phyloP scores from a whole-genome alignment of 2,329 filamentous ascomycete species.

The Fusarium nygamai region DNA sequence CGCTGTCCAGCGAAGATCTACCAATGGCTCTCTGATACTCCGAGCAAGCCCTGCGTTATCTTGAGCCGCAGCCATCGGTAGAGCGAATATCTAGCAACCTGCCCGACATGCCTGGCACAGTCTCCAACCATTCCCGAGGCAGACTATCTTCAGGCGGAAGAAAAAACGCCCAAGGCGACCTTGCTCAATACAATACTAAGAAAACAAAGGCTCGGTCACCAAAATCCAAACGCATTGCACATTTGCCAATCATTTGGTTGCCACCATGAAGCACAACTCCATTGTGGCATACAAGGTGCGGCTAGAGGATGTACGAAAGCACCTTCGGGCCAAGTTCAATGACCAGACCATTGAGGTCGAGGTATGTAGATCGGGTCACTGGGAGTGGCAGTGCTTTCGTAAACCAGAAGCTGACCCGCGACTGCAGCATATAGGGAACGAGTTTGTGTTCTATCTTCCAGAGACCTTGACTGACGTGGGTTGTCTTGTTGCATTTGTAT shows the following conservation, averaged over 20 bases:
- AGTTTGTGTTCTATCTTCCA: slow-evolving; percentile 3
- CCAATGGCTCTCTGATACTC: neutral
- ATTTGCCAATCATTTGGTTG: neutral
- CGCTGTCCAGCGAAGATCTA: neutral
- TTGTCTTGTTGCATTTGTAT: neutral
- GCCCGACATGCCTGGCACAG: neutral
- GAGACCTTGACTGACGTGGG: neutral
- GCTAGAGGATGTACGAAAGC: neutral
- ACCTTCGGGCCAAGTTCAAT: neutral
- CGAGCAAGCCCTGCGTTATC: neutral
- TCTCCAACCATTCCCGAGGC: neutral
- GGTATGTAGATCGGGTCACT: neutral
- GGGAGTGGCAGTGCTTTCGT: neutral
- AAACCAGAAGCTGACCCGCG: neutral
- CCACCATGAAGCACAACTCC: slow-evolving; percentile 1
- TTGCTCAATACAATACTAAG: neutral
- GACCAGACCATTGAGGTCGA: slow-evolving; percentile 8
- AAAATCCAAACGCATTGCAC: neutral
- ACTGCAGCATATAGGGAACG: neutral
- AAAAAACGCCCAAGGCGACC: neutral
- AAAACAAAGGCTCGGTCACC: neutral
- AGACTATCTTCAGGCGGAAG: neutral
- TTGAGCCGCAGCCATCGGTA: slow-evolving; percentile 4
- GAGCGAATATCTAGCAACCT: slow-evolving; percentile 3
- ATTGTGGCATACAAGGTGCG: slow-evolving; percentile 16